Base-by-base conservation (phyloP, 257 asterid genomes). In the Galeopsis tetrahit region DNA sequence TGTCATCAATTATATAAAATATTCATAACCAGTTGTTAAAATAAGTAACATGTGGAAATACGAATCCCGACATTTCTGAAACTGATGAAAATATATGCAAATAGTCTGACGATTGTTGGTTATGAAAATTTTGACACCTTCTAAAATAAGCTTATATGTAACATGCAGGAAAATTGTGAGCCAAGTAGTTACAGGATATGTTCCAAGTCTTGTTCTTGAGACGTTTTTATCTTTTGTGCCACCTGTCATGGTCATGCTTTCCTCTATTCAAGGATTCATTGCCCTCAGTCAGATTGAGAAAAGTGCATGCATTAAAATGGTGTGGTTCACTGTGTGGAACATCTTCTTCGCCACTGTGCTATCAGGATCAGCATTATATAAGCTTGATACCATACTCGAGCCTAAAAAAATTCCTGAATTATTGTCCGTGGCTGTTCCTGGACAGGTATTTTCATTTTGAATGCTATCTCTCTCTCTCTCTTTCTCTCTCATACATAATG, bases 321-420 rank as follows among this genome's bases (percentile, higher is more conserved):
- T 95, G 80, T 85, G 96, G 90, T 95, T 95, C 84, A 84, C 86
- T 52, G 80, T 95, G 74, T 95, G 99, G 99, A 95, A 95, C 76
- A 75, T 90, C 73, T 95, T 90, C 92, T 92, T 95, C 72, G 98
- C 96, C 49, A 91, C 90, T 70, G 98, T 86, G 74, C 85, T 92
- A 17, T 92, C 99, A 10, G 99, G 99, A 78, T 51, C 99, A 28
- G 99, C 91, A 69, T 88, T 95, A 42, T 88, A 88, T 79, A 82
- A 79, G 78, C 68, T 76, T 13, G 76, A 88, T 71, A 9, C 87
- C 71, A 7, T 95, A 71, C 89, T 95, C 21, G 98, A 95, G 82
- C 99, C 96, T 75, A 90, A 85, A 80, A 78, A 81, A 76, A 82
- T 95, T 77, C 98, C 98, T 21, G 90, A 71, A 66, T 42, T 89